phyloP scores from a whole-genome alignment of 257 asterid genomes.

The Scutellaria galericulata region DNA sequence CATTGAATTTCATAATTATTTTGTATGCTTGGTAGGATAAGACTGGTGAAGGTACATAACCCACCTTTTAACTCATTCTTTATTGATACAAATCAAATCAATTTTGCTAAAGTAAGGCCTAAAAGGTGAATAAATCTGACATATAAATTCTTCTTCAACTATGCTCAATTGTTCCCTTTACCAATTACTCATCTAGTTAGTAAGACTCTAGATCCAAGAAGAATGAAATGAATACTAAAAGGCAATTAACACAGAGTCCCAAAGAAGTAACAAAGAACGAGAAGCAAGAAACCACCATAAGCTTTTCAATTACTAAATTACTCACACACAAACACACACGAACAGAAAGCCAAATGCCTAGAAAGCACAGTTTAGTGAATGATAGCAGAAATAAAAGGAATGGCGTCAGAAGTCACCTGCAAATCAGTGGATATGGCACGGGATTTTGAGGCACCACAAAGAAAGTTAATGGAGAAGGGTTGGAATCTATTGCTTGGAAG shows the following conservation, averaged over 20 bases:
- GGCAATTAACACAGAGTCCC: neutral
- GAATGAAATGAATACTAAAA: neutral
- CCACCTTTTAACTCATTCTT: too few relatives aligned
- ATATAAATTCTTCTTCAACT: too few relatives aligned
- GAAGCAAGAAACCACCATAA: constrained; percentile 1
- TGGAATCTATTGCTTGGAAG: neutral
- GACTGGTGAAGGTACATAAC: too few relatives aligned
- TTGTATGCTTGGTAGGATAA: neutral
- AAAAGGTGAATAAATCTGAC: neutral
- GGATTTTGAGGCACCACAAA: neutral
- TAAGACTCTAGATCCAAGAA: constrained; percentile 26
- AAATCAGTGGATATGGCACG: neutral
- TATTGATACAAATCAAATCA: too few relatives aligned
- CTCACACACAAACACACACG: neutral
- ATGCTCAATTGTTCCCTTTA: too few relatives aligned
- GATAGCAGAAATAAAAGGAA: constrained; percentile 1
- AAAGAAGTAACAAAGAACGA: constrained; percentile 11
- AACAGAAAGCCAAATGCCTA: neutral
- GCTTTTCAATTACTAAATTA: neutral
- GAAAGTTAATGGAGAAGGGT: neutral
- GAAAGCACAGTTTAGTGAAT: neutral
- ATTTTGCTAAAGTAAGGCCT: too few relatives aligned
- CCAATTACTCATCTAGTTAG: neutral
- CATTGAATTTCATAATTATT: neutral
- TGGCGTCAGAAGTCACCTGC: constrained; percentile 31